phyloP scores from a whole-genome alignment of 2,329 filamentous ascomycete species.

The Beauveria pseudobassiana region DNA sequence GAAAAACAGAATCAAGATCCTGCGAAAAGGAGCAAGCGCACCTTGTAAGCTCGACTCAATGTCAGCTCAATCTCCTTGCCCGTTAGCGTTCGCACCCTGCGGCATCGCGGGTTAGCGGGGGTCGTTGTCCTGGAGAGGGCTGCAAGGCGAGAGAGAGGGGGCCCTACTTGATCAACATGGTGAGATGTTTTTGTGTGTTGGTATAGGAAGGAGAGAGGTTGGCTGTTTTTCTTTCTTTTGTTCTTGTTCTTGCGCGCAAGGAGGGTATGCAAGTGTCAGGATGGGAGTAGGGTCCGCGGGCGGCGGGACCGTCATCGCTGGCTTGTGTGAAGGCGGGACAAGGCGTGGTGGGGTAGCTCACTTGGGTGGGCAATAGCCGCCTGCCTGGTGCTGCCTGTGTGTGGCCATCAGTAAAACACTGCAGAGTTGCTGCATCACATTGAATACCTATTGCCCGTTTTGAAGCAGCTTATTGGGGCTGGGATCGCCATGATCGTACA shows the following conservation, averaged over 20 bases:
- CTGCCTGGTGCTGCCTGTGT: neutral
- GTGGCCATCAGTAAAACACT: neutral
- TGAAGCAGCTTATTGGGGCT: too few species aligned
- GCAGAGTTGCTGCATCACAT: neutral
- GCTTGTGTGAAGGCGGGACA: neutral
- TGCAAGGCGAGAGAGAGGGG: neutral
- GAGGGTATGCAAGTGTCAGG: neutral
- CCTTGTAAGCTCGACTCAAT: constrained; percentile 94
- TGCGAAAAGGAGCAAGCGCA: constrained; percentile 29
- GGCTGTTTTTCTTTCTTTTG: neutral
- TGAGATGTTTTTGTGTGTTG: constrained; percentile 4
- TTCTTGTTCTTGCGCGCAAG: neutral
- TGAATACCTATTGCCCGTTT: too few species aligned
- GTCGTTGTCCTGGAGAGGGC: too few species aligned
- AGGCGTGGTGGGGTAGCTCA: constrained; percentile 1
- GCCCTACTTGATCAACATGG: constrained; percentile 45
- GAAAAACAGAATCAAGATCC: too few species aligned
- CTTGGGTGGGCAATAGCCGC: neutral
- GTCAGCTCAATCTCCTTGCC: constrained; percentile 98
- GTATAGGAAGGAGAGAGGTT: neutral
- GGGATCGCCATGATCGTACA: neutral
- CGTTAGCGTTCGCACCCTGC: constrained; percentile 90
- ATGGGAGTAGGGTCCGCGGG: neutral
- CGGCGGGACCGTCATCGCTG: constrained; percentile 7
- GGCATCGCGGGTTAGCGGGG: neutral